Percentiles rank a stretch among this genome's conserved stretches.
Conservation (phyloP, 169 alveolate genomes). For the Plasmodium yoelii region DNA sequence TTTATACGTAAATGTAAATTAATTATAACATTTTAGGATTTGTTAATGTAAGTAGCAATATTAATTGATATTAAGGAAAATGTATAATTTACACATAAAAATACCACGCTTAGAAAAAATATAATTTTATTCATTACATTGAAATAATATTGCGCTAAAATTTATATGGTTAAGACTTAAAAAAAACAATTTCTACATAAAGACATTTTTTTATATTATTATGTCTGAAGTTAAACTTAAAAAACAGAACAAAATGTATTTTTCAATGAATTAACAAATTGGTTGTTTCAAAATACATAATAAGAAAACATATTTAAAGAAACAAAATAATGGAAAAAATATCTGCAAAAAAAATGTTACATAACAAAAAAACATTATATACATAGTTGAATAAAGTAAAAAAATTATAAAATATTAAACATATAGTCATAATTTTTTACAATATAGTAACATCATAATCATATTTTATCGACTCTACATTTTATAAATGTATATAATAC, state of each 20-base stretch:
- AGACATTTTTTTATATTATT: not conserved
- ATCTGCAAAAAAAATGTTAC: not conserved
- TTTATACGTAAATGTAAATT: not conserved
- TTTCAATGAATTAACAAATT: constrained; percentile 31
- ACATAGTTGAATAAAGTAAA: not conserved
- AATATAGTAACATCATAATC: too few species aligned
- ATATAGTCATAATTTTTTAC: too few species aligned
- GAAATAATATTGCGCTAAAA: constrained; percentile 18
- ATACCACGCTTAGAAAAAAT: not conserved
- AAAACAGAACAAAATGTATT: constrained; percentile 12
- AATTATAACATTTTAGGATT: not conserved
- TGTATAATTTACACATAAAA: not conserved
- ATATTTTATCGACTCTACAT: too few species aligned
- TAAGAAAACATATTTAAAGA: not conserved
- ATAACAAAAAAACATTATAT: constrained; percentile 9
- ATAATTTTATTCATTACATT: constrained; percentile 8
- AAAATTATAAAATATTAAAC: not conserved
- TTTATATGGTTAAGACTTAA: not conserved
- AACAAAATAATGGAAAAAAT: constrained; percentile 20
- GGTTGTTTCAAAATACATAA: not conserved
- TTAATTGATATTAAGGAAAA: constrained; percentile 11
- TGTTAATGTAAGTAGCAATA: not conserved
- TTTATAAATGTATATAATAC: too few species aligned
- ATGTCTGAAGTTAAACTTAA: constrained; percentile 11
- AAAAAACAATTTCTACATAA: constrained; percentile 21